Conservation (phyloP, 2,329 filamentous ascomycete genomes). For the Thermothelomyces thermophilus region DNA sequence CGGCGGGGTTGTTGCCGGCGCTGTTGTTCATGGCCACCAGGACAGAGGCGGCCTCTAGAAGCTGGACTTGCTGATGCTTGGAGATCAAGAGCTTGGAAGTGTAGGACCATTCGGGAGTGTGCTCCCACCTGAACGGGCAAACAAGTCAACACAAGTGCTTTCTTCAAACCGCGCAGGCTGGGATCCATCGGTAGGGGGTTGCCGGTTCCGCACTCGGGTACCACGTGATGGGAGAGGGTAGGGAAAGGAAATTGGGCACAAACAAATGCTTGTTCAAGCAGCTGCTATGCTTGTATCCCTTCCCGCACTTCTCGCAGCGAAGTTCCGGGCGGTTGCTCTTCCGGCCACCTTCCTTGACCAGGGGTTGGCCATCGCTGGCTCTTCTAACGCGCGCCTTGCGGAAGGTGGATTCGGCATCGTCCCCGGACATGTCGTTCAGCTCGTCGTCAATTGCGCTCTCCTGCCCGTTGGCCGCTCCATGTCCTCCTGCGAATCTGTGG, state of each 20-base stretch:
- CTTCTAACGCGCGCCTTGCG: constrained; percentile 48
- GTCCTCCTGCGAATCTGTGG: constrained; percentile 42
- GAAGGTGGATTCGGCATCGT: constrained; percentile 44
- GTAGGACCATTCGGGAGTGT: constrained; percentile 94
- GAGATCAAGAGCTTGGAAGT: constrained; percentile 98
- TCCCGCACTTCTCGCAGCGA: constrained; percentile 95
- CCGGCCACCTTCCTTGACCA: constrained; percentile 66
- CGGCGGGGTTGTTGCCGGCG: constrained; percentile 27
- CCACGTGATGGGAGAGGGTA: constrained; percentile 42
- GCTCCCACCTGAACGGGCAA: constrained; percentile 78
- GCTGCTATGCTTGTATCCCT: constrained; percentile 99
- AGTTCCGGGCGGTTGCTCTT: constrained; percentile 78
- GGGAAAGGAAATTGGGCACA: constrained; percentile 52
- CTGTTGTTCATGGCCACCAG: constrained; percentile 77
- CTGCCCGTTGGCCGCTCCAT: constrained; percentile 43
- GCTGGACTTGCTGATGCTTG: constrained; percentile 98
- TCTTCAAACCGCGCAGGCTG: constrained; percentile 12
- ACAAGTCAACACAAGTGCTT: constrained; percentile 34
- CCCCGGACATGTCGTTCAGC: constrained; percentile 49
- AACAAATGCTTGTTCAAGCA: constrained; percentile 99
- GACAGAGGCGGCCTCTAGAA: constrained; percentile 94
- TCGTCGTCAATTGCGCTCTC: constrained; percentile 67
- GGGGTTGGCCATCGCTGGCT: constrained; percentile 81
- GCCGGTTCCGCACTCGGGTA: constrained; percentile 26
- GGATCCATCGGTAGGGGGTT: constrained; percentile 15